Percentiles rank a stretch among this genome's conserved stretches.
Evolutionary conservation across 805 yeast genomes (phyloP).

Genomic region (Spathaspora sp.): DNA sequence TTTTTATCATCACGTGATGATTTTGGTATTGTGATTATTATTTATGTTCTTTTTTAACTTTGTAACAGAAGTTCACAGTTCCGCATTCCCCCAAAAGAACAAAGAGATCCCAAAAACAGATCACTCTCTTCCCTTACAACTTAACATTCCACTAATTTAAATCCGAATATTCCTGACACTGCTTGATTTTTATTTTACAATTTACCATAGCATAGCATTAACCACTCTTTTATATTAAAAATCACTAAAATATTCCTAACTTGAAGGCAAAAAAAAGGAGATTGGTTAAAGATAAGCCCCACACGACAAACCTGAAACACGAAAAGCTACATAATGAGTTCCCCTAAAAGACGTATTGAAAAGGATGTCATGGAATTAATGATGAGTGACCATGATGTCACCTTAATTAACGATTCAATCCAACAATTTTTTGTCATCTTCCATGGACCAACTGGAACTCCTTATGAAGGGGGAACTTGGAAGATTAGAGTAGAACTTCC

Average conservation of each 20-base stretch:
- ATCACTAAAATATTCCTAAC: no score
- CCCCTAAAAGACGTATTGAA: constrained; percentile 78
- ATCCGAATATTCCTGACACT: not conserved
- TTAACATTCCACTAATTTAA: not conserved
- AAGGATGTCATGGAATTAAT: constrained; percentile 96
- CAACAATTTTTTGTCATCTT: constrained; percentile 86
- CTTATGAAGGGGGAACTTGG: constrained; percentile 90
- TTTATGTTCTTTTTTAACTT: not conserved
- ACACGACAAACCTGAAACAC: constrained; percentile 3
- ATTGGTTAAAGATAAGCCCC: not conserved
- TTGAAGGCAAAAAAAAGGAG: not conserved
- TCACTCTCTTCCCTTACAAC: not conserved
- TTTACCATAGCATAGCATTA: not conserved
- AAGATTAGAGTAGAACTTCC: constrained; percentile 89
- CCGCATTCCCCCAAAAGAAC: not conserved
- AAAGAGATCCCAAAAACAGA: not conserved
- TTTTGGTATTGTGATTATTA: not conserved
- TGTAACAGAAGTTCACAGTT: not conserved
- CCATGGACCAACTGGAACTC: constrained; percentile 77
- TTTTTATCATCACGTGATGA: not conserved
- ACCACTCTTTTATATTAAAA: not conserved
- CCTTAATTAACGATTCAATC: constrained; percentile 67
- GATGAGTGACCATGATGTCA: constrained; percentile 91
- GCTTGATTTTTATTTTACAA: not conserved
- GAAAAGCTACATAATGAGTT: constrained; percentile 32